These are phyloP conservation scores for Calonectria multiphialidica DNA, from an alignment of 2,329 filamentous ascomycete species.

Conservation along the genomic window DNA sequence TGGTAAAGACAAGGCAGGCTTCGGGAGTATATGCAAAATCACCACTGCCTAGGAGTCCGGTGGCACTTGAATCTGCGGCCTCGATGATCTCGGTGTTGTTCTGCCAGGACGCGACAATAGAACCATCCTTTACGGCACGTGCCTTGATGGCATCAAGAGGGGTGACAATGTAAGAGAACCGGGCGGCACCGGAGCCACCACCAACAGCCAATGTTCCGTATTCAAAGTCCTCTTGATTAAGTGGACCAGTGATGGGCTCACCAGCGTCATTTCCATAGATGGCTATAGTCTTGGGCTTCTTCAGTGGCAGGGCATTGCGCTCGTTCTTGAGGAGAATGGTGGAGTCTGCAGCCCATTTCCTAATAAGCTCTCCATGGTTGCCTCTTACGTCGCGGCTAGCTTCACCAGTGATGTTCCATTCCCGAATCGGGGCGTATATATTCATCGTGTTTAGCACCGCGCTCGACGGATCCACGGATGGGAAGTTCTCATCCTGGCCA, in stretches of 20 bases:
- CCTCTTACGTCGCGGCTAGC: conserved; percentile 62
- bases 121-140: conserved; percentile 59
- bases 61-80: no score
- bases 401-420: conserved; percentile 62
- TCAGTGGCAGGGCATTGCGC: conserved; percentile 69
- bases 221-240: conserved; percentile 74
- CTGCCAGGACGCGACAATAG: conserved; percentile 60
- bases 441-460: conserved; percentile 63
- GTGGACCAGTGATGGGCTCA: conserved; percentile 72
- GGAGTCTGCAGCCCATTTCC: conserved; percentile 66
- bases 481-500: conserved; percentile 61
- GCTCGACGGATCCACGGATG: conserved; percentile 56
- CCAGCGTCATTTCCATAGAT: conserved; percentile 65
- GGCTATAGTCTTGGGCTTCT: conserved; percentile 67
- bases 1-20: conserved; percentile 74
- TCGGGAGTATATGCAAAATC: conserved; percentile 71
- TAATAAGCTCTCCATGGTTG: conserved; percentile 66
- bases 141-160: conserved; percentile 55
- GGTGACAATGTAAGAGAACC: conserved; percentile 51
- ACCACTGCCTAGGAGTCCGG: no score
- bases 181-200: conserved; percentile 62
- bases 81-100: no score
- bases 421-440: conserved; percentile 58
- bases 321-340: conserved; percentile 82
- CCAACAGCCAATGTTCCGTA: conserved; percentile 68